Evolutionary conservation across 1,284 basidiomycete species (phyloP), one percentile per base, ranked within the genome.

Genomic region (Ganoderma sinense): DNA sequence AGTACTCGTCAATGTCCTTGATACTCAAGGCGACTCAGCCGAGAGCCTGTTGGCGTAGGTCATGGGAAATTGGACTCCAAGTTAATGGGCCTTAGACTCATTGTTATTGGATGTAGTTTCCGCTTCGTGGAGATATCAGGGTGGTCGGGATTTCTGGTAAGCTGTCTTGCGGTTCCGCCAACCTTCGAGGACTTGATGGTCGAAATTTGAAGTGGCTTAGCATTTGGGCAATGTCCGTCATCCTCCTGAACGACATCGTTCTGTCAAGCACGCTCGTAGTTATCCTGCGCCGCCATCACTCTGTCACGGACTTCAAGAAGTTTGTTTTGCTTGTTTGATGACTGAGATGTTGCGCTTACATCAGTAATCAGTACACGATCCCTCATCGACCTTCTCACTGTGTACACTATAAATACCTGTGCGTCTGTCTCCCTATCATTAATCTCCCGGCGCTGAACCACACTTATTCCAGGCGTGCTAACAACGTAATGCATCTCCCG

Each of bases 261-360:
- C 29, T 56, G 53, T 56, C 53, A 16, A 56, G 53, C 53, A 56
- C 53, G 29, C 53, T 56, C 53, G 53, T 56, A 18, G 18, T 56
- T 20, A 56, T 56, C 53, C 53, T 56, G 53, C 53, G 53, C 26
- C 29, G 53, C 10, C 53, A 26, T 51, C 23, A 51, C 23, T 23
- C 10, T 18, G 29, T 18, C 16, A 31, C 29, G 16, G 53, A 33
- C 33, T 56, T 56, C 29, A 56, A 56, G 53, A 56, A 56, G 53
- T 56, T 18, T 18, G 53, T 56, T 16, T 31, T 4, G 4, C 29
- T 18, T 18, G 6, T 10, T 56, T 56, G 26, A 29, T 20, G 6
- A 29, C 10, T 5, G 53, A 18, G 16, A 23, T 33, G 29, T 26
- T 20, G 29, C 16, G 31, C 53, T 56, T 3, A 56, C 53, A 29